Evolutionary conservation across 345 rosid genomes (phyloP), one percentile per base, ranked within the genome.

Genomic region (Toxicodendron radicans): DNA sequence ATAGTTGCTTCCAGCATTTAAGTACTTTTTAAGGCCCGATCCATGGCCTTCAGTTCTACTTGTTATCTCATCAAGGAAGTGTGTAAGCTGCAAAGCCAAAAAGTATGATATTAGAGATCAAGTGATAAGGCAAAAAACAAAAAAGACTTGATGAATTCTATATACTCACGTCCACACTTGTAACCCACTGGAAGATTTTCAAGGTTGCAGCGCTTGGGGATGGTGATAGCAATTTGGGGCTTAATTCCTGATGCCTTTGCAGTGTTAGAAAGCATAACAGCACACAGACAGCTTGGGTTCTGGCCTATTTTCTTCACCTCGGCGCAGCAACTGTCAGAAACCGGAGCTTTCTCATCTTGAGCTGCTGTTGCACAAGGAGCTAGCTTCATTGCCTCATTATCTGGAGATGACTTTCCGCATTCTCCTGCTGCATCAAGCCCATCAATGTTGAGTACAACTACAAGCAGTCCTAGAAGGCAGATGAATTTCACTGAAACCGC

Each of bases 181-280:
- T 79, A 85, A 21, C 89, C 89, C 2, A 85, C 82, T 0, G 86
- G 85, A 24, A 85, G 89, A 61, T 81, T 64, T 7, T 79, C 80
- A 5, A 85, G 17, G 71, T 83, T 79, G 82, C 87, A 79, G 17
- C 86, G 85, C 49, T 85, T 83, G 52, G 87, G 87, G 64, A 85
- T 79, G n/a, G 85, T 77, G 0, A 85, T 64, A 43, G 82, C 85
- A 7, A 75, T 57, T 56, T 83, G 74, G 35, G 78, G 80, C 56
- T 76, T 76, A 30, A 83, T 52, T 33, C 86, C 86, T 6, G 83
- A 85, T 20, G 78, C 68, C 72, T 83, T 79, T 12, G 86, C 84
- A 3, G 83, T 80, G 71, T 80, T 59, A 1, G 86, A 85, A 41
- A 83, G 81, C 83, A 83, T 30, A 14, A 80, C 79, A 24, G 85